Conservation (phyloP, 495 filamentous ascomycete species). For the Lasiosphaeria ovina region DNA sequence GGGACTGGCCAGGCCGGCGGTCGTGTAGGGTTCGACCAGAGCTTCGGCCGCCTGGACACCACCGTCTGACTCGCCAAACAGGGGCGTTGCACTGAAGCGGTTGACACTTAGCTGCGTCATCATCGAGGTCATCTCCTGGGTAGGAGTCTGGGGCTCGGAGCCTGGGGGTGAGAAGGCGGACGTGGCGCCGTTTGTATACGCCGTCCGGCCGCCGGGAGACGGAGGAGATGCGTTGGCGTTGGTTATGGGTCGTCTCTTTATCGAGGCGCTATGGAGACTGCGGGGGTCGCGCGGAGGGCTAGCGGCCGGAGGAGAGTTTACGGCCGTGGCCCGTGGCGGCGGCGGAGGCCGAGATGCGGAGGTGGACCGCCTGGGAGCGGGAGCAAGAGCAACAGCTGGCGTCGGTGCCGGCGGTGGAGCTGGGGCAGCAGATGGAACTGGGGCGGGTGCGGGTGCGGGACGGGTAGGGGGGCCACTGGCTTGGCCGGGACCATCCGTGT, state of each 20-base stretch:
- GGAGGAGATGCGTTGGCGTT: constrained; percentile 19
- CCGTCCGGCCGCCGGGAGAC: constrained; percentile 12
- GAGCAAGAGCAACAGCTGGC: not conserved
- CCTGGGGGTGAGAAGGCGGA: constrained; percentile 3
- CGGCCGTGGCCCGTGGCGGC: not conserved
- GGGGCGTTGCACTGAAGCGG: constrained; percentile 29
- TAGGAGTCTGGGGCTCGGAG: constrained; percentile 11
- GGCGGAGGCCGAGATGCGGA: not conserved
- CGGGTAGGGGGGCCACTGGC: not conserved
- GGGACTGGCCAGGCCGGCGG: constrained; percentile 4
- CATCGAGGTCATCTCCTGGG: constrained; percentile 24
- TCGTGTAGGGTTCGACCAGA: constrained; percentile 25
- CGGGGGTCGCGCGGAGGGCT: constrained; percentile 8
- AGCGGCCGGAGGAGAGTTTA: not conserved
- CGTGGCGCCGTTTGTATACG: not conserved
- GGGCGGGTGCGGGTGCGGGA: not conserved
- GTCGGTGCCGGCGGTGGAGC: not conserved
- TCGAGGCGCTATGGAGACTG: constrained; percentile 9
- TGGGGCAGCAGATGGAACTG: not conserved
- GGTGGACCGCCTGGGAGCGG: not conserved
- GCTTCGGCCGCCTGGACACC: constrained; percentile 34
- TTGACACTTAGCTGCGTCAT: constrained; percentile 21
- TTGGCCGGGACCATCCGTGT: not conserved
- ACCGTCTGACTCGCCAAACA: constrained; percentile 33
- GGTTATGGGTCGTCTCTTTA: constrained; percentile 25